These are phyloP conservation scores for Amylocystis lapponica DNA, from an alignment of 768 basidiomycete species.

Conservation along the genomic window DNA sequence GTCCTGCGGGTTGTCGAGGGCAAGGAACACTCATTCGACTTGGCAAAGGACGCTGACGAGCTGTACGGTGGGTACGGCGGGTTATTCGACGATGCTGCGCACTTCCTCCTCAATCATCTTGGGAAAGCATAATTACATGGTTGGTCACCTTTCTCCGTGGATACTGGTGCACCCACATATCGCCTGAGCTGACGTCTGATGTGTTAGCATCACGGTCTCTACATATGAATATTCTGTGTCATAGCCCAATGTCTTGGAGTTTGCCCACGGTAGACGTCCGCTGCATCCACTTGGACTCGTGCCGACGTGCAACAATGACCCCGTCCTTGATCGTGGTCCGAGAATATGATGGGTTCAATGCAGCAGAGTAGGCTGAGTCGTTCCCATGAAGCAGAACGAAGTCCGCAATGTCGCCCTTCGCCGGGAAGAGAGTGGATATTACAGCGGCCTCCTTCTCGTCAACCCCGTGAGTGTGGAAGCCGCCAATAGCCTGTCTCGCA, in stretches of 20 bases:
- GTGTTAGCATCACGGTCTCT: too few relatives aligned
- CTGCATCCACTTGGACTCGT: conserved; percentile 30
- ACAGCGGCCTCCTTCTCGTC: too few relatives aligned
- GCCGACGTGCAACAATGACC: conserved; percentile 35
- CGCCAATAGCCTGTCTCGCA: conserved; percentile 46
- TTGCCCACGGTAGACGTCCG: too few relatives aligned
- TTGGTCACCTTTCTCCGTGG: too few relatives aligned
- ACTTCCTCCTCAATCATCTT: conserved; percentile 16
- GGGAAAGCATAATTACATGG: too few relatives aligned
- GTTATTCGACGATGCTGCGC: conserved; percentile 29
- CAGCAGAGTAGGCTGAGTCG: conserved; percentile 37
- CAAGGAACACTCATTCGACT: conserved; percentile 55
- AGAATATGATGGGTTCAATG: conserved; percentile 43
- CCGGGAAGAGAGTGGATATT: background rate
- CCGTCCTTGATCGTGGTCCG: conserved; percentile 48
- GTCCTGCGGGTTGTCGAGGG: conserved; percentile 34
- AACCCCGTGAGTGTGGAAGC: conserved; percentile 16
- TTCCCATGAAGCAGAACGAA: conserved; percentile 54
- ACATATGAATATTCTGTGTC: too few relatives aligned
- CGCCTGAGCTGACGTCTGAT: too few relatives aligned
- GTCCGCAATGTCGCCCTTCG: conserved; percentile 41
- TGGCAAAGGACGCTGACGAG: conserved; percentile 37
- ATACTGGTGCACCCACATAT: too few relatives aligned
- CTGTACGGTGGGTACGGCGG: conserved; percentile 26
- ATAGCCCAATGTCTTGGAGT: too few relatives aligned